Base-by-base conservation (phyloP, 192 early-diverging fungal genomes). In the Piromyces finnis region DNA sequence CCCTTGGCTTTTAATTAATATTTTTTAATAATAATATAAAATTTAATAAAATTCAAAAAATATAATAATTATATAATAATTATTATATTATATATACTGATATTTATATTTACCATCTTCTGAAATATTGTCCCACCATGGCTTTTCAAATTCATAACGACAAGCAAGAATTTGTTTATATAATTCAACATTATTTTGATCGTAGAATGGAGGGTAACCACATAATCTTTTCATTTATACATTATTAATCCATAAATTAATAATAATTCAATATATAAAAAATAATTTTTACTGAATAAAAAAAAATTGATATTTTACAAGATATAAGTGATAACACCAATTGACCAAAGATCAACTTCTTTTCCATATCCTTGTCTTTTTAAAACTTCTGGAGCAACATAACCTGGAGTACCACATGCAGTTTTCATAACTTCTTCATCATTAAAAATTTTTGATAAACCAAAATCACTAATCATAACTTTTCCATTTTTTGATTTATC, bases 281-380 rank as follows among this genome's bases (percentile, higher is more conserved):
- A n/a, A n/a, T n/a, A n/a, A n/a, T n/a, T n/a, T n/a, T n/a, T n/a
- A n/a, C n/a, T n/a, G n/a, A n/a, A n/a, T n/a, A n/a, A n/a, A n/a
- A n/a, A n/a, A n/a, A n/a, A n/a, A n/a, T n/a, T n/a, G n/a, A n/a
- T n/a, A n/a, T n/a, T 89, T 87, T 86, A 92, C 87, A 95, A 84
- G 32, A 94, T 93, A 83, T 94, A 97, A 35, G 95, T 92, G 79
- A 98, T 93, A 22, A 97, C 90, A 80, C 96, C 96, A 80, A 97
- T 91, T 12, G 93, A 93, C 95, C 95, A 99, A 82, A 99, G 87
- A 84, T 99, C 96, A 3, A 98, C 95, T 27, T 93, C 84, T 84
- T 95, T 94, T 35, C 94, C 93, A 85, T 98, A 94, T 12, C 93
- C 92, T 78, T 89, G 87, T 79, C 93, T 90, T 79, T 90, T 84